phyloP scores from a whole-genome alignment of 768 basidiomycete species.

The Mrakia hoshinonis region DNA sequence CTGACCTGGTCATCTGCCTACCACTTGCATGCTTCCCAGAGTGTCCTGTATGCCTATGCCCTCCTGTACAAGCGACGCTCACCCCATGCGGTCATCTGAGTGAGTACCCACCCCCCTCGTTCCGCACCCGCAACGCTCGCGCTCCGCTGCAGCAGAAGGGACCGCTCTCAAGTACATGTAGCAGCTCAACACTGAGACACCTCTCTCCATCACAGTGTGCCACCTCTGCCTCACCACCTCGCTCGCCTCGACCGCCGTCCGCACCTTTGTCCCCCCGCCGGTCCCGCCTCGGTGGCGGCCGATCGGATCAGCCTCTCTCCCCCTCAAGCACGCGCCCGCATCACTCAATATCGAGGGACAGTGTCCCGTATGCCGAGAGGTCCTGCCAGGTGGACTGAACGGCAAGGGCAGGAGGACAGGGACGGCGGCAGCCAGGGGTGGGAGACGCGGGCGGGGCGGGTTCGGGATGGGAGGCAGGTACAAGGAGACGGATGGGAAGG shows the following conservation, averaged over 20 bases:
- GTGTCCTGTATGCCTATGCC: not conserved
- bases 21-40: no score
- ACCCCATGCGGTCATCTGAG: conserved; percentile 7
- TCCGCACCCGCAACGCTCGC: not conserved
- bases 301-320: not conserved
- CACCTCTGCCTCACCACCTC: conserved; percentile 4
- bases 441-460: not conserved
- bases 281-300: not conserved
- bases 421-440: not conserved
- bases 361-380: not conserved
- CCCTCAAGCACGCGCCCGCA: not conserved
- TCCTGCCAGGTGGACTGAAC: not conserved
- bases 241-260: conserved; percentile 1
- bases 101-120: not conserved
- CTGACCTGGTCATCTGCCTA: not conserved
- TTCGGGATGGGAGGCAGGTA: not conserved
- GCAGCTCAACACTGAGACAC: no score
- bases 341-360: not conserved
- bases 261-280: not conserved
- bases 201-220: not conserved
- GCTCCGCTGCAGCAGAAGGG: not conserved
- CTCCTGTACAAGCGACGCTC: conserved; percentile 1
- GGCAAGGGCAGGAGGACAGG: conserved; percentile 8
- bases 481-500: not conserved
- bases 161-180: no score